Evolutionary conservation across 371 early-diverging fungal species (phyloP), one percentile per base, ranked within the genome.

Genomic region (Mucor circinelloides): DNA sequence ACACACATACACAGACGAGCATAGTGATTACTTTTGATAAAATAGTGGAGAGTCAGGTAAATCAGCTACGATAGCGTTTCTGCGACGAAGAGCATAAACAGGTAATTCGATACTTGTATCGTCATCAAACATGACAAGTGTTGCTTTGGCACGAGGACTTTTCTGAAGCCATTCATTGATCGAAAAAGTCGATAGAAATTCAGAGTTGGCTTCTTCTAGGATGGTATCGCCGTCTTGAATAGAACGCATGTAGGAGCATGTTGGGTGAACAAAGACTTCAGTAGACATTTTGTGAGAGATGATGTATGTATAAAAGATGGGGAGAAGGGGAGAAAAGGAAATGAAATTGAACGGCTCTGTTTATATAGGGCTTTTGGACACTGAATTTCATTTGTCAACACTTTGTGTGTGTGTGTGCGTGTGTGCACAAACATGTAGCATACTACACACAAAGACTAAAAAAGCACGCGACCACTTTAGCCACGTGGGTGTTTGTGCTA

Each of bases 11-110:
- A 27, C 52, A 48, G 48, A 12, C 19, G n/a, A 3, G n/a, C 1
- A n/a, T 23, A 9, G 12, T 1, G 32, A 46, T 42, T 60, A 60
- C 27, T 60, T 44, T 38, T 28, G 40, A 60, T 40, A 58, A 28
- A 63, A 56, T 7, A 64, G 42, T 28, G 81, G 81, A 46, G 81
- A 76, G 31, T 81, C 81, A 34, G 81, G 79, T 9, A 81, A 64
- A 28, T 81, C 75, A 48, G 79, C 81, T 28, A 81, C 81, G 28
- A 81, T 75, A 54, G 81, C 81, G 61, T 81, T 81, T 67, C 81
- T 67, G 59, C 81, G 66, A 63, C 81, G 74, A 48, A 81, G 69
- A 46, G 79, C 66, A 58, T 81, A 81, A 13, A 78, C 72, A 9
- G 81, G 81, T 15, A 81, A 31, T 60, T 76, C 75, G 48, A 79